A percentile compares a stretch with the other conserved stretches of the same genome.
Conservation (phyloP, 106 monocot species). For the Xerophyta viscosa region DNA sequence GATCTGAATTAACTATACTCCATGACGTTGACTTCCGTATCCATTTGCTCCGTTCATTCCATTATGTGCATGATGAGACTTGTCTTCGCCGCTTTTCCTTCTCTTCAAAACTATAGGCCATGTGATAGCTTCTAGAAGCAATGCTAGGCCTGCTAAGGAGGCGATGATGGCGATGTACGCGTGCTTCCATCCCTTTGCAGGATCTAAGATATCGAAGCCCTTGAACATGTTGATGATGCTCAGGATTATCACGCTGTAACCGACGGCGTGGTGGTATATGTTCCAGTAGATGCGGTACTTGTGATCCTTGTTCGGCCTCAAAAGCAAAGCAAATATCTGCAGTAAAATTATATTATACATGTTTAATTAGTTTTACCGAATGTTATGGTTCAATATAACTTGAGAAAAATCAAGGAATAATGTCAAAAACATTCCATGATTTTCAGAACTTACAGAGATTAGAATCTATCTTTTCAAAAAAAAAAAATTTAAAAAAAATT, state of each 20-base stretch:
- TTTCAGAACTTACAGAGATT: conserved; percentile 44
- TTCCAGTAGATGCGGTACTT: conserved; percentile 88
- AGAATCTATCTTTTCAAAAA: too few relatives aligned
- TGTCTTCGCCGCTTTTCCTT: conserved; percentile 18
- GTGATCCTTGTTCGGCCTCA: conserved; percentile 75
- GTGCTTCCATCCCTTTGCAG: conserved; percentile 54
- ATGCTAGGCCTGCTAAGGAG: conserved; percentile 34
- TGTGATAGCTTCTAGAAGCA: conserved; percentile 52
- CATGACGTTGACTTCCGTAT: conserved; percentile 12
- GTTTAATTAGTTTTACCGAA: conserved; percentile 5
- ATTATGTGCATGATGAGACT: conserved; percentile 18
- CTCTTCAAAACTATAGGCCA: conserved; percentile 56
- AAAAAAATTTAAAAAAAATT: too few relatives aligned
- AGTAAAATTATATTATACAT: too few relatives aligned
- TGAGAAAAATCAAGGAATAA: too few relatives aligned
- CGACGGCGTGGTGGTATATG: conserved; percentile 64
- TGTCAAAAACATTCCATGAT: conserved; percentile 6
- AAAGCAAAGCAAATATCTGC: conserved; percentile 81
- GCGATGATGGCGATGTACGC: conserved; percentile 57
- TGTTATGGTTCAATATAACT: conserved; percentile 12
- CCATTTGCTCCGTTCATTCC: conserved; percentile 21
- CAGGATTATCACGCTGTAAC: conserved; percentile 65
- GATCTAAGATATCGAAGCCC: conserved; percentile 64
- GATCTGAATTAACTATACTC: neutral
- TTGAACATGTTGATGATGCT: conserved; percentile 80